Evolutionary conservation across 495 filamentous ascomycete species (phyloP).

Genomic region (Aspergillus taichungensis): DNA sequence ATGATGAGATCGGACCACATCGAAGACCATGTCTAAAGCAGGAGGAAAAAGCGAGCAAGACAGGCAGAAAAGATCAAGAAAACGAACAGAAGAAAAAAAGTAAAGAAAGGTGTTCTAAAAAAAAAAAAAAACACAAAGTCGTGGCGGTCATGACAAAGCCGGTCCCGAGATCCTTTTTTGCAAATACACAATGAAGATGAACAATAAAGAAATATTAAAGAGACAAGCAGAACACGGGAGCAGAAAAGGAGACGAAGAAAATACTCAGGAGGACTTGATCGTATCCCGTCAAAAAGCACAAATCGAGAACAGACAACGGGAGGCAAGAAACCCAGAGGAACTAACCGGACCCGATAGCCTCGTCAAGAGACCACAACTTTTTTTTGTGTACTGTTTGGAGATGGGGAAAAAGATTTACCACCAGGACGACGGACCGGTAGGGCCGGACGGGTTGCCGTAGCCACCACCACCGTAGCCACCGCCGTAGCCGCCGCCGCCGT

Average conservation of each 20-base stretch:
- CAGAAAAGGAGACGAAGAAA: constrained; percentile 12
- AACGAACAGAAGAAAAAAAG: constrained; percentile 12
- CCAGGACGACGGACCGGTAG: constrained; percentile 80
- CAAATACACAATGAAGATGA: constrained; percentile 16
- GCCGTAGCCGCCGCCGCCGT: constrained; percentile 24
- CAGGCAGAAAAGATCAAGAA: constrained; percentile 24
- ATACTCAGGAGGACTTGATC: constrained; percentile 42
- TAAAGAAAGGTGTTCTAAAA: constrained; percentile 14
- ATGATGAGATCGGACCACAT: constrained; percentile 33
- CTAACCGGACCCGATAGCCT: constrained; percentile 39
- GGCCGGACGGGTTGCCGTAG: constrained; percentile 80
- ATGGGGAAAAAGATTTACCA: constrained; percentile 57
- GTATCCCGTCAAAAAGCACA: constrained; percentile 27
- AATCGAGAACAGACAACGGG: constrained; percentile 20
- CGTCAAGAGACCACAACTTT: constrained; percentile 37
- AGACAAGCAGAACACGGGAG: no score
- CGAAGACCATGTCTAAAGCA: constrained; percentile 37
- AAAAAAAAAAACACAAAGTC: constrained; percentile 28
- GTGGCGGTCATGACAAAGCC: constrained; percentile 45
- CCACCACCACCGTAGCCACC: constrained; percentile 47
- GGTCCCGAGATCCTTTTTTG: constrained; percentile 25
- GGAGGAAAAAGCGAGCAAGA: constrained; percentile 20
- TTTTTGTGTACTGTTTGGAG: not conserved
- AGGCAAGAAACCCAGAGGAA: constrained; percentile 35
- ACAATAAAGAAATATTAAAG: constrained; percentile 22